phyloP scores from a whole-genome alignment of 192 early-diverging fungal species.

The Coemansia sp. region DNA sequence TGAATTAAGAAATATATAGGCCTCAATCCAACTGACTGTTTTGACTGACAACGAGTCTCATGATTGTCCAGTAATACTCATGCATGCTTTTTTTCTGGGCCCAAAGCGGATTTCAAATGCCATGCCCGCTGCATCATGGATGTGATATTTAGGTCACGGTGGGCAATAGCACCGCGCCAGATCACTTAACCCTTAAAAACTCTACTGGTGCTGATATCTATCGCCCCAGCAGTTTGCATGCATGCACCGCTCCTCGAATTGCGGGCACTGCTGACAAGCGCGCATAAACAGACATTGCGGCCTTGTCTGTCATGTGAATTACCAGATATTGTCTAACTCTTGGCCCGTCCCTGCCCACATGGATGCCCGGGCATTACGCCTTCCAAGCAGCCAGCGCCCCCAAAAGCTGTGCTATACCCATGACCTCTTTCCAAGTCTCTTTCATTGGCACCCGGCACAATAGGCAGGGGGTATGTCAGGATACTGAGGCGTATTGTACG shows the following conservation, averaged over 20 bases:
- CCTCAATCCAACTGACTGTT: background rate
- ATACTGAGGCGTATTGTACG: background rate
- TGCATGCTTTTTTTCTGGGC: background rate
- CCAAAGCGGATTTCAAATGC: background rate
- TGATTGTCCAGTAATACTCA: background rate
- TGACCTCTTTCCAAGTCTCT: conserved; percentile 3
- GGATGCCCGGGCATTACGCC: background rate
- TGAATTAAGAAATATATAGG: background rate
- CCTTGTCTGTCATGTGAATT: background rate
- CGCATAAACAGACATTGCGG: background rate
- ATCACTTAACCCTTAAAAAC: background rate
- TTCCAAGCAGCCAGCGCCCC: background rate
- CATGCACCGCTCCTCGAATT: background rate
- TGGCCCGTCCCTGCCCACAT: background rate
- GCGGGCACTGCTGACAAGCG: background rate
- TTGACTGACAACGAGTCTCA: background rate
- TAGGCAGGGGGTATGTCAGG: background rate
- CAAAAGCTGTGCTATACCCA: background rate
- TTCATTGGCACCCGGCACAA: background rate
- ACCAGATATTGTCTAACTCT: conserved; percentile 1
- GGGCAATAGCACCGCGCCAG: background rate
- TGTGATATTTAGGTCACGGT: background rate
- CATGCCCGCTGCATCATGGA: background rate
- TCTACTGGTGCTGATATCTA: background rate
- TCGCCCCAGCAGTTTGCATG: background rate